These are phyloP conservation scores for Leucocoprinus birnbaumii DNA, from an alignment of 768 basidiomycete species.

Conservation along the genomic window DNA sequence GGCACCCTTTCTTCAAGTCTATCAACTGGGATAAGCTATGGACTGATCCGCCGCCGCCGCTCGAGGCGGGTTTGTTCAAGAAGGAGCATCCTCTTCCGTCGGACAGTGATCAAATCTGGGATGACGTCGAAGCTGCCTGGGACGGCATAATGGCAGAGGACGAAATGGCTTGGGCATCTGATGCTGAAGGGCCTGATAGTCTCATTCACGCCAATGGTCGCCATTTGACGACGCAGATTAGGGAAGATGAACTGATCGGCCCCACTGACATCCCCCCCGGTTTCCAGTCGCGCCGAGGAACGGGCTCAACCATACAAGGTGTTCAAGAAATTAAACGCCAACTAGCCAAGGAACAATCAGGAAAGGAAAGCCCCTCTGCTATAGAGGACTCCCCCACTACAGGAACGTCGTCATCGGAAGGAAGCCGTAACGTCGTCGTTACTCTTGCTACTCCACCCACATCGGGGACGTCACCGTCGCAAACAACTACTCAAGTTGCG, in stretches of 20 bases:
- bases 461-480: conserved; percentile 7
- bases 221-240: neutral
- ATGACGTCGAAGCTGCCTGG: conserved; percentile 53
- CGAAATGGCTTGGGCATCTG: conserved; percentile 50
- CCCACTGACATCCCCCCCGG: conserved; percentile 7
- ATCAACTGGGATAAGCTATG: conserved; percentile 66
- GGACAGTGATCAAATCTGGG: conserved; percentile 40
- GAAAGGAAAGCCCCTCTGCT: conserved; percentile 6
- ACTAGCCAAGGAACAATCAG: neutral
- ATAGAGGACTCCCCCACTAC: conserved; percentile 21
- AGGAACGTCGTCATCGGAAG: conserved; percentile 33
- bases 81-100: conserved; percentile 23
- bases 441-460: conserved; percentile 29
- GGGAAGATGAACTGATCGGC: neutral
- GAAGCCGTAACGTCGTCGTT: conserved; percentile 38
- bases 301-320: conserved; percentile 16
- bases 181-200: conserved; percentile 31
- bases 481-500: neutral
- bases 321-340: conserved; percentile 7
- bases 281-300: conserved; percentile 15
- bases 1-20: conserved; percentile 19
- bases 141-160: conserved; percentile 40
- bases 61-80: conserved; percentile 46
- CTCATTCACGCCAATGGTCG: conserved; percentile 6
- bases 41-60: conserved; percentile 55